These are phyloP conservation scores for Globisporangium uncinulatum DNA, from an alignment of 352 stramenopile genomes.

Conservation along the genomic window DNA sequence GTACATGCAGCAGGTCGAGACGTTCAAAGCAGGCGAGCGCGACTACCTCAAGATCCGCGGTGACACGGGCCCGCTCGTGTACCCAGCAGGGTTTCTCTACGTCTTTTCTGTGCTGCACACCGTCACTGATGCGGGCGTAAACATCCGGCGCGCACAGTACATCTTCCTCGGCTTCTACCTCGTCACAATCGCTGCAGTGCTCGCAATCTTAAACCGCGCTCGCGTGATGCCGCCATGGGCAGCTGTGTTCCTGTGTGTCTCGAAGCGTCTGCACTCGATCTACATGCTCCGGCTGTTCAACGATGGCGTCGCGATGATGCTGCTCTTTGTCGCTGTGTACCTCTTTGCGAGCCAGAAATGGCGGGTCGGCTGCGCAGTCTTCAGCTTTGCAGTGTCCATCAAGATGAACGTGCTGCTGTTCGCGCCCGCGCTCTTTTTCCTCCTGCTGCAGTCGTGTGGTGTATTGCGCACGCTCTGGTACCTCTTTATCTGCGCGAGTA, in stretches of 20 bases:
- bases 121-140: constrained; percentile 83
- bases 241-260: constrained; percentile 89
- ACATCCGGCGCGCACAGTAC: constrained; percentile 88
- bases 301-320: constrained; percentile 94
- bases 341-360: constrained; percentile 78
- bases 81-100: constrained; percentile 98
- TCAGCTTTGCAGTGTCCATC: constrained; percentile 95
- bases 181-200: constrained; percentile 79
- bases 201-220: constrained; percentile 86
- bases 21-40: constrained; percentile 90
- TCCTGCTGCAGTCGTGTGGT: constrained; percentile 91
- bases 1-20: constrained; percentile 98
- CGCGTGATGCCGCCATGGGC: constrained; percentile 82
- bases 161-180: constrained; percentile 96
- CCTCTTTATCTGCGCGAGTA: constrained; percentile 88
- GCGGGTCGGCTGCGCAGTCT: constrained; percentile 89
- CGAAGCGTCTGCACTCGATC: constrained; percentile 97
- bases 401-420: constrained; percentile 99
- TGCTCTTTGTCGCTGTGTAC: constrained; percentile 93
- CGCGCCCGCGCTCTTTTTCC: constrained; percentile 93
- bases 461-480: constrained; percentile 77
- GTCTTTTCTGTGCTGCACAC: constrained; percentile 92
- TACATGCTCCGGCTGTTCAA: constrained; percentile 99
- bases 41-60: constrained; percentile 96
- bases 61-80: constrained; percentile 96